A percentile compares a stretch with the other conserved stretches of the same genome.
Conservation (phyloP, 352 stramenopile species). For the Pythium inflatum region DNA sequence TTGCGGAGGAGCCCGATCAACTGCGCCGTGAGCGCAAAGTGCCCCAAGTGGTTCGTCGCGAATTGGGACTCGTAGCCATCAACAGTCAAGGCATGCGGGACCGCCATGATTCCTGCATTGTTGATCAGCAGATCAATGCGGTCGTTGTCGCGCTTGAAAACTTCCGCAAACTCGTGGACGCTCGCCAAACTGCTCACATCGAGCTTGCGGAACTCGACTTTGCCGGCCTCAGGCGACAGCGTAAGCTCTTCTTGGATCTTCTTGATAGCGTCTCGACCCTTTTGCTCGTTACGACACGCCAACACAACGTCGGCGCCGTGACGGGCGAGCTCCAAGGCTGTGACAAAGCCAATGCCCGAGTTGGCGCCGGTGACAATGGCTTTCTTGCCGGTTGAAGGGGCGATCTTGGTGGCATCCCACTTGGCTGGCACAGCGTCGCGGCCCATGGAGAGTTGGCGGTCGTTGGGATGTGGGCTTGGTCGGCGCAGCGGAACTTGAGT, state of each 20-base stretch:
- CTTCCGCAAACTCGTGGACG: conserved; percentile 26
- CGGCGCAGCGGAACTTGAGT: too few species aligned
- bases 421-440: conserved; percentile 14
- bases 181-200: conserved; percentile 35
- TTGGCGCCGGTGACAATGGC: conserved; percentile 86
- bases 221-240: conserved; percentile 34
- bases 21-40: conserved; percentile 38
- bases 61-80: conserved; percentile 28
- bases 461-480: too few species aligned
- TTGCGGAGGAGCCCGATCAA: conserved; percentile 35
- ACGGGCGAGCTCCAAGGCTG: conserved; percentile 56
- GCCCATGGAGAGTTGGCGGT: too few species aligned
- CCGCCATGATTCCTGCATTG: conserved; percentile 29
- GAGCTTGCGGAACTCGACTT: conserved; percentile 29
- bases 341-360: conserved; percentile 79
- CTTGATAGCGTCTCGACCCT: conserved; percentile 42
- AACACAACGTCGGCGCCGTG: conserved; percentile 64
- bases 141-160: conserved; percentile 22
- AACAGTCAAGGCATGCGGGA: background rate
- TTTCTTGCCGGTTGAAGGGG: conserved; percentile 46
- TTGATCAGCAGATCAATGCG: conserved; percentile 42
- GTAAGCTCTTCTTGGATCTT: conserved; percentile 35
- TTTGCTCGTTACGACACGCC: conserved; percentile 32
- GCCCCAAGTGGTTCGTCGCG: conserved; percentile 31
- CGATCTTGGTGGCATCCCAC: conserved; percentile 18